These are phyloP conservation scores for Pyrenochaeta sp. DNA, from an alignment of 2,329 filamentous ascomycete species.

Conservation along the genomic window DNA sequence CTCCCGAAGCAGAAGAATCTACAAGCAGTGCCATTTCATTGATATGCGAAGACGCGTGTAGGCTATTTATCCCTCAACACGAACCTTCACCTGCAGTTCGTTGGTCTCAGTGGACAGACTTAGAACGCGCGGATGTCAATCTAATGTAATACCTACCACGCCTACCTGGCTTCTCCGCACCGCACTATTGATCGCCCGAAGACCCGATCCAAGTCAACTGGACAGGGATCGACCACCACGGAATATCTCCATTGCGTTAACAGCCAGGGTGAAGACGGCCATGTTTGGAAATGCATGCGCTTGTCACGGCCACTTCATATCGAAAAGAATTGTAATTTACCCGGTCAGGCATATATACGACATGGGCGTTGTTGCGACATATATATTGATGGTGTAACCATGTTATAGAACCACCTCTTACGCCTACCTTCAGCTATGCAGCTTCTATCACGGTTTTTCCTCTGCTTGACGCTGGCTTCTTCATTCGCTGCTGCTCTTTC, in stretches of 20 bases:
- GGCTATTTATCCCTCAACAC: too few species aligned
- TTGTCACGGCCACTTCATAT: neutral
- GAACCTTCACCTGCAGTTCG: neutral
- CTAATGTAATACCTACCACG: neutral
- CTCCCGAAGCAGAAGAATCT: too few species aligned
- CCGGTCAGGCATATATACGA: neutral
- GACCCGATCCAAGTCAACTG: constrained; percentile 19
- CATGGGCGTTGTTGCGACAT: neutral
- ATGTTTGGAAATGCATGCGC: neutral
- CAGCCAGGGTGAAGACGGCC: neutral
- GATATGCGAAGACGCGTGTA: too few species aligned
- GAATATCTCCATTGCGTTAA: constrained; percentile 1
- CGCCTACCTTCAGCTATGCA: constrained; percentile 22
- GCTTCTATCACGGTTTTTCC: constrained; percentile 15
- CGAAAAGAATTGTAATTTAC: neutral
- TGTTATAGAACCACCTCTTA: neutral
- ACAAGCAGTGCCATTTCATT: too few species aligned
- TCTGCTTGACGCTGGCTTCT: constrained; percentile 17
- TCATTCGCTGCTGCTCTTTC: constrained; percentile 33
- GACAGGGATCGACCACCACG: constrained; percentile 4
- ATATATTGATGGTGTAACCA: neutral
- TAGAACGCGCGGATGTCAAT: neutral
- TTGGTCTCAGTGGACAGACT: neutral
- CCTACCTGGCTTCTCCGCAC: constrained; percentile 16
- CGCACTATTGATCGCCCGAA: constrained; percentile 25